phyloP scores from a whole-genome alignment of 164 flowering plant genomes.

The Vitis rupestris region DNA sequence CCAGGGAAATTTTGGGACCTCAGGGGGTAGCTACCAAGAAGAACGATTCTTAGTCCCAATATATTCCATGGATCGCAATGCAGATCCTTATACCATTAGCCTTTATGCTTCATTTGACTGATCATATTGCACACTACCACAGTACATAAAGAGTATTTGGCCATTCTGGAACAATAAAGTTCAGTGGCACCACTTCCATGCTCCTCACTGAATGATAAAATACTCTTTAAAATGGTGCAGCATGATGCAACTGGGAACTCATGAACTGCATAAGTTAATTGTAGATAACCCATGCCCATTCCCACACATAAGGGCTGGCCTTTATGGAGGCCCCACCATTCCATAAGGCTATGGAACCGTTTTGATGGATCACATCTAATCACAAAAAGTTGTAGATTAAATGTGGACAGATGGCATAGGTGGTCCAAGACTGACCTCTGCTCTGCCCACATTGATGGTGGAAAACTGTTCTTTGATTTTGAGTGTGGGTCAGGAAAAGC shows the following conservation, averaged over 20 bases:
- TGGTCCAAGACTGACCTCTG: slow-evolving; percentile 16
- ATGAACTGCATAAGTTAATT: not conserved
- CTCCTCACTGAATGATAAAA: not conserved
- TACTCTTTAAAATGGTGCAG: not conserved
- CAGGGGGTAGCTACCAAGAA: too few species aligned
- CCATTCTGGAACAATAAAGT: too few species aligned
- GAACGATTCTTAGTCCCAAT: too few species aligned
- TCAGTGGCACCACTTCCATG: not conserved
- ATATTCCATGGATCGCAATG: too few species aligned
- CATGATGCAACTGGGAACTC: not conserved
- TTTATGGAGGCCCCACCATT: not conserved
- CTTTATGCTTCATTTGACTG: too few species aligned
- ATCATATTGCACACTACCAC: too few species aligned
- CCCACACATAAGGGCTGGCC: not conserved
- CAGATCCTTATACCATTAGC: too few species aligned
- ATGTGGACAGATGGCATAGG: slow-evolving; percentile 4
- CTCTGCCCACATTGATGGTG: not conserved
- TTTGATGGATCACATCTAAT: not conserved
- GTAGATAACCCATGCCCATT: not conserved
- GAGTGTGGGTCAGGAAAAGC: too few species aligned
- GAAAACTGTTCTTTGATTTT: not conserved
- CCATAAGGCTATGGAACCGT: not conserved
- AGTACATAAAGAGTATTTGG: too few species aligned
- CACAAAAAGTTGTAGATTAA: not conserved
- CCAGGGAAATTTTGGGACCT: too few species aligned